Base-by-base conservation (phyloP, 306 rosid species). In the Hylodesmum podocarpum region DNA sequence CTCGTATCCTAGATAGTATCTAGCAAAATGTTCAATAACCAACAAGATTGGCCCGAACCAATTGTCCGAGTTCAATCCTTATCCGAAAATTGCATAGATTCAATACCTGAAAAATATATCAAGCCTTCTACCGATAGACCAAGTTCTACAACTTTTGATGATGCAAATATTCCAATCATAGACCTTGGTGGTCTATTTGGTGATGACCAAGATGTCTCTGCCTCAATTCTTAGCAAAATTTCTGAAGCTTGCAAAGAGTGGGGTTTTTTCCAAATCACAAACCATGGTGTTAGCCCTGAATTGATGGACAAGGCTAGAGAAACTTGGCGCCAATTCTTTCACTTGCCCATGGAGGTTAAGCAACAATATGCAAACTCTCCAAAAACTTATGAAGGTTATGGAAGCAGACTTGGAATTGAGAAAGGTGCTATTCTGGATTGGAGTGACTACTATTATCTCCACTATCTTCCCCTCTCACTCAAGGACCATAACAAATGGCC, bases 41-140 rank as follows among this genome's bases (percentile, higher is more conserved):
- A 83, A n/a, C 61, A 21, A 36, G 97, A 90, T n/a, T 95, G 98
- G 98, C 98, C 98, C 1, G 98, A 95, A 43, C 96, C 97, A 22
- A 88, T 95, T 9, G 87, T 89, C 19, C 82, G 98, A 3, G 98
- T 95, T 70, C 98, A 95, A 31, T 85, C 96, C 70, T 78, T 95
- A 16, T 89, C 98, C 1, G 87, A 95, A 24, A 72, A 34, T 27
- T 83, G 89, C 36, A 18, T 14, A 4, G 53, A 84, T 18, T 72
- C 66, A 28, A 82, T 95, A 49, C 98, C 98, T 1, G 81, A 73
- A 37, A 89, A 91, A 2, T 95, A 92, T 71, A 82, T 95, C 78
- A 95, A 95, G 63, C 89, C 97, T 2, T 77, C 82, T 2, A 11
- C 64, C 1, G 89, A 90, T 10, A 84, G 95, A 8, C 90, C 87